Evolutionary conservation across 495 filamentous ascomycete genomes (phyloP).

Genomic region (Umbilicaria muhlenbergii): DNA sequence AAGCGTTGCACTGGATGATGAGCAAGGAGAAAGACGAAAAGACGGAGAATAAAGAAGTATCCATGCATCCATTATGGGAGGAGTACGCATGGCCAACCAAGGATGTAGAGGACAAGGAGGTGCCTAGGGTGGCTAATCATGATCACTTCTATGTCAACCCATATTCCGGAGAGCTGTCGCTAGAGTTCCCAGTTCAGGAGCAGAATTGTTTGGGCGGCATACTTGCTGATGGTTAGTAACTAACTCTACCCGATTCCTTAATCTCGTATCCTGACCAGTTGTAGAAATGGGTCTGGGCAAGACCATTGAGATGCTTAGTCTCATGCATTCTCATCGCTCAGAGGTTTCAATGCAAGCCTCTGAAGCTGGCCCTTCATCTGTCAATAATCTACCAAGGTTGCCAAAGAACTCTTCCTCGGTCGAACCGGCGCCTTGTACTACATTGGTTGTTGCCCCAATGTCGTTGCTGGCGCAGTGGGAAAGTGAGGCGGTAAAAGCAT

Average conservation of each 20-base stretch:
- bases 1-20: conserved; percentile 91
- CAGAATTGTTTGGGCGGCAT: conserved; percentile 91
- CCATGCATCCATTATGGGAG: conserved; percentile 97
- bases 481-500: conserved; percentile 82
- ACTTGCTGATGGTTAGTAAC: conserved; percentile 59
- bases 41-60: conserved; percentile 41
- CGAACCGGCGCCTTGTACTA: conserved; percentile 68
- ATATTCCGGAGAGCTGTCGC: conserved; percentile 87
- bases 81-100: conserved; percentile 81
- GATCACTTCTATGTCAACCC: conserved; percentile 85
- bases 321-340: conserved; percentile 74
- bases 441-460: conserved; percentile 88
- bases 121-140: conserved; percentile 47
- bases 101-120: conserved; percentile 66
- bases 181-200: conserved; percentile 83
- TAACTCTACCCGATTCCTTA: neutral
- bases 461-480: conserved; percentile 92
- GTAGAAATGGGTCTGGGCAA: conserved; percentile 61
- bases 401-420: conserved; percentile 36
- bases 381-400: conserved; percentile 42
- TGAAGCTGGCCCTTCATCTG: conserved; percentile 20
- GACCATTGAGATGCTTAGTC: conserved; percentile 92
- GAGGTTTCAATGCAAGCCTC: conserved; percentile 21
- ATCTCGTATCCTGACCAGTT: conserved; percentile 2
- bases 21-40: conserved; percentile 74